Evolutionary conservation across 257 asterid species (phyloP).

Genomic region (Mentha longifolia): DNA sequence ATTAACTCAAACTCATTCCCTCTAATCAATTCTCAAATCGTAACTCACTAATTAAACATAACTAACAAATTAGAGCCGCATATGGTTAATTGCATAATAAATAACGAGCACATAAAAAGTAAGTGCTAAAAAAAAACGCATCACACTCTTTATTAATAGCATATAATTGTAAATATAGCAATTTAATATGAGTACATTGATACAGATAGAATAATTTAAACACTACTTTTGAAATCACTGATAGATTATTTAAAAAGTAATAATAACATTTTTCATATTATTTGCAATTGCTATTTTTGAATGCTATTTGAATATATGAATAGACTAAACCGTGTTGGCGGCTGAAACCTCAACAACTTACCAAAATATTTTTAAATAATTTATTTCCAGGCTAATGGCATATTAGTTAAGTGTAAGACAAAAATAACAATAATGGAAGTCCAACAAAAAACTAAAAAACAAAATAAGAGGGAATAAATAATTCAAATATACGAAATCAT

Average conservation of each 20-base stretch:
- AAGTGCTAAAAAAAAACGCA: too few species aligned
- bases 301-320: not conserved
- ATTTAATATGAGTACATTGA: not conserved
- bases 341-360: slow-evolving; percentile 7
- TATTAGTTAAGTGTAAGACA: not conserved
- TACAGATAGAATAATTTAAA: not conserved
- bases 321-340: not conserved
- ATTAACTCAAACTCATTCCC: too few species aligned
- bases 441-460: not conserved
- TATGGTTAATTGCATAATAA: too few species aligned
- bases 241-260: not conserved
- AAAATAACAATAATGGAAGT: not conserved
- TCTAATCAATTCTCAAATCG: too few species aligned
- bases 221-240: not conserved
- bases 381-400: slow-evolving; percentile 5
- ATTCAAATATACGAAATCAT: slow-evolving; percentile 2
- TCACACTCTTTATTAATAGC: too few species aligned
- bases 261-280: not conserved
- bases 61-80: too few species aligned
- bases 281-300: not conserved
- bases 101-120: too few species aligned
- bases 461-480: not conserved
- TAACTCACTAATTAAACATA: too few species aligned
- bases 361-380: not conserved
- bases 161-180: not conserved